These are phyloP conservation scores for Leccinum subgranulosum DNA, from an alignment of 768 basidiomycete species.

Conservation along the genomic window DNA sequence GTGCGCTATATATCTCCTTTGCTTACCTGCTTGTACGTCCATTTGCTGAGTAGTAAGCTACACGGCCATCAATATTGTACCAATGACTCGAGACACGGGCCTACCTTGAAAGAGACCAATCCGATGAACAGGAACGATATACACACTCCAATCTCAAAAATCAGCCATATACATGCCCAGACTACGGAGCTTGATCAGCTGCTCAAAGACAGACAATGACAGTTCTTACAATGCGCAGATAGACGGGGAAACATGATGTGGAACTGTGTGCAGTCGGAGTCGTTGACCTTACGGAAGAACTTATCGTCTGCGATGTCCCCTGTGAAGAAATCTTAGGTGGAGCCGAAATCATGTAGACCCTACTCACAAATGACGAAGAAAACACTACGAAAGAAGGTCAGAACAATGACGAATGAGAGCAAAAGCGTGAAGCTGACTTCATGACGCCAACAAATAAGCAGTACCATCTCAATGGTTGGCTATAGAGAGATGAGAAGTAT, in stretches of 20 bases:
- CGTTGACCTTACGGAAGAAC: constrained; percentile 92
- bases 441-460: constrained; percentile 80
- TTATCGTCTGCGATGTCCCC: constrained; percentile 95
- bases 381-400: constrained; percentile 41
- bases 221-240: constrained; percentile 61
- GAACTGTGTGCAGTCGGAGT: constrained; percentile 92
- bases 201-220: neutral
- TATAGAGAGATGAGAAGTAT: constrained; percentile 29
- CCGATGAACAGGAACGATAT: constrained; percentile 80
- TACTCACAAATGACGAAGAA: constrained; percentile 84
- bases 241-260: constrained; percentile 67
- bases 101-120: constrained; percentile 78
- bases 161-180: constrained; percentile 85
- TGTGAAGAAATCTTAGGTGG: constrained; percentile 27
- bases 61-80: constrained; percentile 4
- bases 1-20: neutral
- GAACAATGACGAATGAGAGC: constrained; percentile 9
- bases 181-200: constrained; percentile 39
- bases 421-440: constrained; percentile 54
- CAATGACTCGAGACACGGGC: constrained; percentile 1
- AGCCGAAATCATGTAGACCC: neutral
- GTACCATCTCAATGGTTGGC: constrained; percentile 80
- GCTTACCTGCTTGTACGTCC: constrained; percentile 65
- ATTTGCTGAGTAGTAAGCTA: constrained; percentile 44
- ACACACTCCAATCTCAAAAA: constrained; percentile 72